A percentile compares a stretch with the other conserved stretches of the same genome.
Conservation (phyloP, 768 basidiomycete genomes). For the Hypsizygus marmoreus region DNA sequence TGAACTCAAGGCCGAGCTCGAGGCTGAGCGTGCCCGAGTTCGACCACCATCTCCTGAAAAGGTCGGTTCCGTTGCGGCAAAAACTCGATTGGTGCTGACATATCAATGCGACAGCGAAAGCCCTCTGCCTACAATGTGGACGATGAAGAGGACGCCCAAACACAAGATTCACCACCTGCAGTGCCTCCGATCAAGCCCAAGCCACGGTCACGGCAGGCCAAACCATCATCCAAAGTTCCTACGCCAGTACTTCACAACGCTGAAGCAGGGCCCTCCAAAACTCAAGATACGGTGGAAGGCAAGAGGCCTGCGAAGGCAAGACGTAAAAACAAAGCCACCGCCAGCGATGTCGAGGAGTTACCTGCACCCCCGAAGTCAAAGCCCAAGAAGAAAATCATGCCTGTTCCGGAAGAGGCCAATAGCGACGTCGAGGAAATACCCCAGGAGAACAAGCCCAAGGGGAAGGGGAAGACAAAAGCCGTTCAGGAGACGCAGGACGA, state of each 20-base stretch:
- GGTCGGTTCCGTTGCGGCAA: conserved; percentile 10
- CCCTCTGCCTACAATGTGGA: conserved; percentile 1
- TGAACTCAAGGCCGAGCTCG: conserved; percentile 46
- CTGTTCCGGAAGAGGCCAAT: conserved; percentile 17
- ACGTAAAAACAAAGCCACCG: conserved; percentile 8
- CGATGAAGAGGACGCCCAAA: conserved; percentile 7
- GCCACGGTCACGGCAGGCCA: conserved; percentile 8
- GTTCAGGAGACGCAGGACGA: conserved; percentile 24
- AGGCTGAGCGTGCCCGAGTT: conserved; percentile 36
- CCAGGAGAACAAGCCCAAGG: conserved; percentile 25
- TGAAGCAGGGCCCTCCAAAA: conserved; percentile 15
- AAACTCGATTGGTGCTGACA: neutral
- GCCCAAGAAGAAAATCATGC: conserved; percentile 22
- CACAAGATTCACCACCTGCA: conserved; percentile 6
- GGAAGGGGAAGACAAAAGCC: conserved; percentile 32
- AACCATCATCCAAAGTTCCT: conserved; percentile 1
- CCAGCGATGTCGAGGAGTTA: conserved; percentile 21
- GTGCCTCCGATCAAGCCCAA: conserved; percentile 11
- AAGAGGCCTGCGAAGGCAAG: conserved; percentile 3
- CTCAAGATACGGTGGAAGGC: neutral
- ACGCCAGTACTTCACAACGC: neutral
- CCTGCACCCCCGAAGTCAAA: conserved; percentile 12
- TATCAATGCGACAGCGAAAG: neutral
- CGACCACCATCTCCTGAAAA: conserved; percentile 27
- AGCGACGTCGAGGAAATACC: conserved; percentile 18